phyloP scores from a whole-genome alignment of 2,329 filamentous ascomycete species.

The Chaetomiaceae sp. region DNA sequence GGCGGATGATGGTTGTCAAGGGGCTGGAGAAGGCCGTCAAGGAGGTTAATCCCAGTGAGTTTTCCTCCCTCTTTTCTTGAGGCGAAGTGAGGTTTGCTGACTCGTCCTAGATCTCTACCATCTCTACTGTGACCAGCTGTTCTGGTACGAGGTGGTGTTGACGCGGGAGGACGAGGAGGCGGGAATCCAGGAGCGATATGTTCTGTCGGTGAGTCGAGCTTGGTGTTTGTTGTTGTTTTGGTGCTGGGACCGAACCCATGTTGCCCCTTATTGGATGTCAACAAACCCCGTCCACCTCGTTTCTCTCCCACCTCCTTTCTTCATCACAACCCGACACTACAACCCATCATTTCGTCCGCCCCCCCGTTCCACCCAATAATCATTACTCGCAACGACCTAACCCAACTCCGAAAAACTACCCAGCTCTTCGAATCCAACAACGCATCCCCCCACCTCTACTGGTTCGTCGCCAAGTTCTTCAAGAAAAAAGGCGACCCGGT shows the following conservation, averaged over 20 bases:
- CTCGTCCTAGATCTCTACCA: conserved; percentile 10
- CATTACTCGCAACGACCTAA: neutral
- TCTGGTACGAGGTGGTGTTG: conserved; percentile 48
- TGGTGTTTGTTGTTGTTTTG: too few species aligned
- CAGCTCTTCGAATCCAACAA: conserved; percentile 64
- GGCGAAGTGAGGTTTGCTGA: neutral
- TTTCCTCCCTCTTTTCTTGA: neutral
- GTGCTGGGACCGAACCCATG: neutral
- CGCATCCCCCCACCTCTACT: conserved; percentile 55
- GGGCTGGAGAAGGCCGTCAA: conserved; percentile 34
- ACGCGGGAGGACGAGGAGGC: conserved; percentile 44
- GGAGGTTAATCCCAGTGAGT: conserved; percentile 46
- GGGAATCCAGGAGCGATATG: conserved; percentile 51
- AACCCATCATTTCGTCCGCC: too few species aligned
- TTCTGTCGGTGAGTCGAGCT: conserved; percentile 52
- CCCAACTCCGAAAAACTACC: neutral
- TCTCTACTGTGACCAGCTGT: conserved; percentile 15
- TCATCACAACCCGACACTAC: too few species aligned
- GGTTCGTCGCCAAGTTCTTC: conserved; percentile 50
- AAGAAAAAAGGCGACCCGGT: conserved; percentile 36
- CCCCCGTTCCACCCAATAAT: neutral
- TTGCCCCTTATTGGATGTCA: neutral
- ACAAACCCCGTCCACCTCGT: too few species aligned
- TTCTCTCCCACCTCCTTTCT: too few species aligned
- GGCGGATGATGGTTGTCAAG: conserved; percentile 31